phyloP scores from a whole-genome alignment of 192 early-diverging fungal genomes.

The Umbelopsis sp. region DNA sequence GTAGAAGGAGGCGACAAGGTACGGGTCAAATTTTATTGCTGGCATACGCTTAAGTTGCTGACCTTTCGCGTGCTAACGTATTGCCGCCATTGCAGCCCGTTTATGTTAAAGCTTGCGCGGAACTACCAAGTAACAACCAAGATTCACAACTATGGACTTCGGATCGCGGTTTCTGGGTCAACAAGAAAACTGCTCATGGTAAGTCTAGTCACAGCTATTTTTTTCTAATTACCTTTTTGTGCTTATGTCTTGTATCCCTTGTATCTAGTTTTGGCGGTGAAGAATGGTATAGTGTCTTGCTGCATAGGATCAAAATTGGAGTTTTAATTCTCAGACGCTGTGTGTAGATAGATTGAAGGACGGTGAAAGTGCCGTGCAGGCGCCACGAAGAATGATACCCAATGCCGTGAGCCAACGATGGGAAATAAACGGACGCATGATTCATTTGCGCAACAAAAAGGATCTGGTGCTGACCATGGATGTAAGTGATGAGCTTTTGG shows the following conservation, averaged over 20 bases:
- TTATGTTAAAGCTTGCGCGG: not conserved
- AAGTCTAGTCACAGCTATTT: not conserved
- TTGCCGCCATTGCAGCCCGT: not conserved
- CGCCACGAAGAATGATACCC: not conserved
- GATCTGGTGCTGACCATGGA: slow-evolving; percentile 5
- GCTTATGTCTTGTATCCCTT: not conserved
- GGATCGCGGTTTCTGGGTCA: not conserved
- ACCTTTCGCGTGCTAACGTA: no score
- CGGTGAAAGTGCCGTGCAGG: slow-evolving; percentile 1
- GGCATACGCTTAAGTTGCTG: not conserved
- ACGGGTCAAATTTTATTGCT: not conserved
- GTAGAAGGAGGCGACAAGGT: not conserved
- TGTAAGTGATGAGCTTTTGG: not conserved
- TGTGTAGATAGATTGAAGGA: slow-evolving; percentile 16
- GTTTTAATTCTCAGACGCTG: no score
- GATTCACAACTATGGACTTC: not conserved
- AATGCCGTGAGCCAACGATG: slow-evolving; percentile 11
- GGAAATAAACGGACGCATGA: not conserved
- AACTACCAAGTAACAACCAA: not conserved
- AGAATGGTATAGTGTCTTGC: not conserved
- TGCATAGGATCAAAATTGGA: no score
- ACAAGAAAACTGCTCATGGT: slow-evolving; percentile 1
- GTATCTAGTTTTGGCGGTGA: not conserved
- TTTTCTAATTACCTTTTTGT: not conserved
- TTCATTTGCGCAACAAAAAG: slow-evolving; percentile 8